Evolutionary conservation across 1,284 basidiomycete genomes (phyloP), one percentile per base, ranked within the genome.

Genomic region (Cryptococcus sp.): DNA sequence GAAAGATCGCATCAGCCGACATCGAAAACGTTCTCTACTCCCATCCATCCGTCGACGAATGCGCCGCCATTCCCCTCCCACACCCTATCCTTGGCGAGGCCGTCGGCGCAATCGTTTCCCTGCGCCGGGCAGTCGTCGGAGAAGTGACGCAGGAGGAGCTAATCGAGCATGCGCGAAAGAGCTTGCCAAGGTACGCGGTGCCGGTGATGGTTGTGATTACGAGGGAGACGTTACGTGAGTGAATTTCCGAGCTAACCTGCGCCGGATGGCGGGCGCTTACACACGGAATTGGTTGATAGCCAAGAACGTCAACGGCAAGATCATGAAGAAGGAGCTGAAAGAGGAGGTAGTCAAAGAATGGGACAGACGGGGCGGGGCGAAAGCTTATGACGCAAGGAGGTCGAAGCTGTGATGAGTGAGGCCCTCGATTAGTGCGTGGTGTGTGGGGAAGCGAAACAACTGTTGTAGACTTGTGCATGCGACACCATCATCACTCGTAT

Each of bases 11-110:
- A 0, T 70, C 67, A 0, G 51, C 59, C 2, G 70, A 72, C 28
- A 66, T 75, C 18, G 73, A 75, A 58, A 73, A 73, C 51, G 73
- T 70, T 23, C 44, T 73, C 11, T 70, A 66, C 28, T 56, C 64
- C n/a, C 63, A 71, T 46, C 55, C 64, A 16, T 53, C 63, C 16
- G 56, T 75, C 2, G 55, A 61, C 2, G 73, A 75, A 54, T 71
- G 61, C 12, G 68, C 65, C 6, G 70, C 70, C 15, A 60, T 75
- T 2, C 62, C 71, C 0, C 61, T 75, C 0, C 73, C 73, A 0
- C 64, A 71, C 46, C 18, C 55, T 7, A 52, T 66, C 7, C 60
- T 75, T 1, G 73, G 73, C 24, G 73, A 75, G 59, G 59, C 65
- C 7, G 72, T 75, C 24, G 72, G 68, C 0, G 65, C 64, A 0